Base-by-base conservation (phyloP, 1,139 yeast species). In the Pichia norvegensis region DNA sequence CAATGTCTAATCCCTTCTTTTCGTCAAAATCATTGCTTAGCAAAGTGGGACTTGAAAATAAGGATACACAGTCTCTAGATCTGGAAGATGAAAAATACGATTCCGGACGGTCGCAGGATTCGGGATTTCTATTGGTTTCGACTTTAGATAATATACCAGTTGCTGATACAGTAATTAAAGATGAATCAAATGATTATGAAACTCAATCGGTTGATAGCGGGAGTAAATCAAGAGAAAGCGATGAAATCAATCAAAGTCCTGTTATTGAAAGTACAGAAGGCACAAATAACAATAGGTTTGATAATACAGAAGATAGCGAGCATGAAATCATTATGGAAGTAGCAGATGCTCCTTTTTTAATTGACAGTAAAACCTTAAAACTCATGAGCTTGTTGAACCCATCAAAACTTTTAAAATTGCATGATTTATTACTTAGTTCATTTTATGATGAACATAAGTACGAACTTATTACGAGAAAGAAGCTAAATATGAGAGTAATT, bases 401-500 rank as follows among this genome's bases (percentile, higher is more conserved):
- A 6, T 55, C 61, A 3, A 56, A 55, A 39, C 47, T 56, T 21
- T 29, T 55, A 19, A 40, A 39, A 19, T 53, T 52, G 10, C 54
- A 51, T 27, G 46, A 51, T 8, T 43, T 54, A 4, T 38, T 58
- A 13, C 46, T 48, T 42, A 42, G 46, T 50, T 5, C 61, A 46
- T 48, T 56, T 44, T 42, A 46, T 55, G 21, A 38, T 9, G 53
- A 56, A 33, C 51, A 54, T 22, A 40, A 42, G 16, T 43, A 44
- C 7, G 45, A 40, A 8, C 43, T 57, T 4, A 23, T 45, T 1
- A 9, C 20, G 1, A 16, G 23, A 10, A 35, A 44, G n/a, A 46
- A 45, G 9, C 33, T 58, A n/a, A 42, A 29, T 2, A 37, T 59
- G 5, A 51, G 69, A 36, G 59, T 63, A 4, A 50, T 72, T 4